Conservation (phyloP, 2,329 filamentous ascomycete genomes). For the Akanthomyces dipterigenus region DNA sequence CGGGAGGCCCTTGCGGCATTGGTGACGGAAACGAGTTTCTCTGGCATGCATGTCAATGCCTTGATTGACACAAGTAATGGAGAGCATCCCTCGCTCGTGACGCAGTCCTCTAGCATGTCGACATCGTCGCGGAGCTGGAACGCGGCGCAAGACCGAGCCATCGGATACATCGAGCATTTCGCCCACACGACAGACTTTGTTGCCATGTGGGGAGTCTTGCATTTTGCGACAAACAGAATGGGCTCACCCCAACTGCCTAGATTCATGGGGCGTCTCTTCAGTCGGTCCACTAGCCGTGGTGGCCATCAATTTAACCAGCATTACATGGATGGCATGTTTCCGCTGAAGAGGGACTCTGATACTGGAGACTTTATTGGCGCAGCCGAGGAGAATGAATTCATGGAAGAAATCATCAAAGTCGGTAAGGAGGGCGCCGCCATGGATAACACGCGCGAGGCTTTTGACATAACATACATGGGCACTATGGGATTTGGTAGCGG, state of each 20-base stretch:
- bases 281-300: conserved; percentile 40
- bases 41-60: conserved; percentile 17
- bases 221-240: conserved; percentile 49
- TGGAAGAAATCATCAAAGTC: conserved; percentile 49
- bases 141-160: conserved; percentile 41
- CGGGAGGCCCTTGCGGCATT: conserved; percentile 26
- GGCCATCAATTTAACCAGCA: conserved; percentile 56
- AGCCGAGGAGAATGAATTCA: conserved; percentile 49
- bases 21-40: conserved; percentile 30
- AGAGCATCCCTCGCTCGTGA: conserved; percentile 14
- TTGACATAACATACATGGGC: conserved; percentile 41
- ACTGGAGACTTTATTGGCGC: conserved; percentile 36
- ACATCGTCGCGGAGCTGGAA: conserved; percentile 29
- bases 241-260: conserved; percentile 43
- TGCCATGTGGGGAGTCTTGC: conserved; percentile 64
- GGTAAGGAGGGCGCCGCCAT: conserved; percentile 38
- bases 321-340: conserved; percentile 57
- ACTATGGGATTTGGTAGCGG: conserved; percentile 30
- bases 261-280: conserved; percentile 57
- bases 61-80: conserved; percentile 17
- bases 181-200: conserved; percentile 70
- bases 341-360: conserved; percentile 36
- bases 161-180: conserved; percentile 75
- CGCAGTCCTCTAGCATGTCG: conserved; percentile 23
- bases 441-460: conserved; percentile 38